A percentile compares a stretch with the other conserved stretches of the same genome.
These are phyloP conservation scores for Parmelia sp. DNA, from an alignment of 495 filamentous ascomycete genomes.

Conservation along the genomic window DNA sequence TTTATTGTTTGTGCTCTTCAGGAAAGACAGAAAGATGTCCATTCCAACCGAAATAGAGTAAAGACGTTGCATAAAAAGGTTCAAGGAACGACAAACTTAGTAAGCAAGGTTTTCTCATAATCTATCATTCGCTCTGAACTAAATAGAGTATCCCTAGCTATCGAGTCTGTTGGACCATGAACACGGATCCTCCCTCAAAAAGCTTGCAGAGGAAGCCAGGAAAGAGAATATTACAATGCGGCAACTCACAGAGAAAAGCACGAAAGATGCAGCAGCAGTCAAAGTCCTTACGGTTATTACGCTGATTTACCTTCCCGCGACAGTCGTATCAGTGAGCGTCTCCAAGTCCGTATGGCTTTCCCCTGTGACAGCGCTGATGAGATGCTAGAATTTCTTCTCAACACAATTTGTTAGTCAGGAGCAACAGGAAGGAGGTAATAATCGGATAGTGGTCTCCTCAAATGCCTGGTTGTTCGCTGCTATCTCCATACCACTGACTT, in stretches of 20 bases:
- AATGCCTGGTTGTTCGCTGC: constrained; percentile 31
- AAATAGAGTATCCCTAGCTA: constrained; percentile 12
- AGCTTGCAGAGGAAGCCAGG: constrained; percentile 16
- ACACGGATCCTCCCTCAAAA: constrained; percentile 25
- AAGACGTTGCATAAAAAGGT: constrained; percentile 19
- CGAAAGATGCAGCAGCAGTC: constrained; percentile 34
- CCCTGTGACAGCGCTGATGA: constrained; percentile 6
- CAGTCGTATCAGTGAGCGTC: constrained; percentile 32
- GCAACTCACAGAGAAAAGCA: constrained; percentile 29
- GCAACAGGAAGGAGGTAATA: constrained; percentile 15
- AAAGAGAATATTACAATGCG: constrained; percentile 26
- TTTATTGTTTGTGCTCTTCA: constrained; percentile 16
- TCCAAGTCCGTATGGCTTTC: neutral
- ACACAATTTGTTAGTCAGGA: constrained; percentile 30
- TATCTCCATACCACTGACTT: constrained; percentile 31
- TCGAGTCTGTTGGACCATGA: constrained; percentile 26
- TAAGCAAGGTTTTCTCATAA: constrained; percentile 6
- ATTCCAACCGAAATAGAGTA: constrained; percentile 13
- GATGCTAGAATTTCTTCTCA: constrained; percentile 35
- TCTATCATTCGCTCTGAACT: neutral
- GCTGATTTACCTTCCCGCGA: constrained; percentile 34
- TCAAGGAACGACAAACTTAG: constrained; percentile 19
- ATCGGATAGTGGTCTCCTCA: constrained; percentile 1
- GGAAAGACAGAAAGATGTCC: constrained; percentile 14
- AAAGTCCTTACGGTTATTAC: constrained; percentile 35